Evolutionary conservation across 495 filamentous ascomycete genomes (phyloP).

Genomic region (Immersiella caudata): DNA sequence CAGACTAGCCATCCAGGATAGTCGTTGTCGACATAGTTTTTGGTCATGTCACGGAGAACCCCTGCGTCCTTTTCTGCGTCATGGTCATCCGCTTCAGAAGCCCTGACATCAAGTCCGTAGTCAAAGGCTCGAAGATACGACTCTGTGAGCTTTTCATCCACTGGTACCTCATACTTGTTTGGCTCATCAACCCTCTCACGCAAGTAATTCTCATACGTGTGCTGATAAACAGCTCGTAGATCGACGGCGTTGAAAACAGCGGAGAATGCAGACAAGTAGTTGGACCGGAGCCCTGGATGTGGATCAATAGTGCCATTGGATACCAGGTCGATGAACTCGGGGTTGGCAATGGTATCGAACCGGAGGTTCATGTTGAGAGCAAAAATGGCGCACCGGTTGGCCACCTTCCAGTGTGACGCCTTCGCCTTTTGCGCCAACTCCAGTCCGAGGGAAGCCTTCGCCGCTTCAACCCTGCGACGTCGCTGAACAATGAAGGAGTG

Average conservation of each 20-base stretch:
- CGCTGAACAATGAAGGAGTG: slow-evolving; percentile 71
- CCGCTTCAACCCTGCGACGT: slow-evolving; percentile 72
- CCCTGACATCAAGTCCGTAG: slow-evolving; percentile 27
- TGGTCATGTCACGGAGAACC: slow-evolving; percentile 34
- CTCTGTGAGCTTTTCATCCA: slow-evolving; percentile 78
- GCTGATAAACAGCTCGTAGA: slow-evolving; percentile 79
- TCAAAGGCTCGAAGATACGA: slow-evolving; percentile 76
- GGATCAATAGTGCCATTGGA: slow-evolving; percentile 82
- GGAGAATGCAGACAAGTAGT: slow-evolving; percentile 79
- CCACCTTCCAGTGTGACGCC: slow-evolving; percentile 93
- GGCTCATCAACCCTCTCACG: slow-evolving; percentile 71
- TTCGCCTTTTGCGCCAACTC: slow-evolving; percentile 78
- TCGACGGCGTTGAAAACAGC: slow-evolving; percentile 81
- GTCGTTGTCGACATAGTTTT: slow-evolving; percentile 89
- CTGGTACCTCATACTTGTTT: slow-evolving; percentile 73
- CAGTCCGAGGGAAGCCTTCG: slow-evolving; percentile 77
- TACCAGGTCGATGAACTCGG: slow-evolving; percentile 81
- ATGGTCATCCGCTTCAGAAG: too few relatives aligned
- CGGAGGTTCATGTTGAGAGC: slow-evolving; percentile 85
- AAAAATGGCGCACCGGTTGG: slow-evolving; percentile 82
- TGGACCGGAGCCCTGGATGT: slow-evolving; percentile 80
- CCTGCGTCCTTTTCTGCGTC: too few relatives aligned
- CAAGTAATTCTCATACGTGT: slow-evolving; percentile 84
- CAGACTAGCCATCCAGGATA: slow-evolving; percentile 98
- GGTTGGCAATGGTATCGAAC: slow-evolving; percentile 82